phyloP scores from a whole-genome alignment of 805 yeast species.

The Hanseniaspora singularis region DNA sequence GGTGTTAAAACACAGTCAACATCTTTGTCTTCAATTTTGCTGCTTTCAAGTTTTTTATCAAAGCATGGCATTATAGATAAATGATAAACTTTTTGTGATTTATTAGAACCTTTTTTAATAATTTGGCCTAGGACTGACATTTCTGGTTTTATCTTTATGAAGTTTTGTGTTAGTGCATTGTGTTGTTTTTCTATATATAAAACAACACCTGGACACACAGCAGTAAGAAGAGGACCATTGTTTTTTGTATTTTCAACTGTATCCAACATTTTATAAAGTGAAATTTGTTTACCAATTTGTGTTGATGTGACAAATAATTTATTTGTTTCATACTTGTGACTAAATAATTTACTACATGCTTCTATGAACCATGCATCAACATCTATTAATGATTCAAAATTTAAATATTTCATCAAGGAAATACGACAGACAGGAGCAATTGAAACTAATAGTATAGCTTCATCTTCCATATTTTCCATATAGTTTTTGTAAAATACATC shows the following conservation, averaged over 20 bases:
- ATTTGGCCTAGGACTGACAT: conserved; percentile 85
- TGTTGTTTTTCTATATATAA: conserved; percentile 92
- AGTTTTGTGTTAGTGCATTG: conserved; percentile 59
- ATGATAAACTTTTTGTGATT: conserved; percentile 52
- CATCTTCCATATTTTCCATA: conserved; percentile 22
- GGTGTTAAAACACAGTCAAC: conserved; percentile 95
- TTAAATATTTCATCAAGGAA: conserved; percentile 59
- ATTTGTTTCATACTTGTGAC: conserved; percentile 49
- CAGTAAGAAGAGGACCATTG: conserved; percentile 45
- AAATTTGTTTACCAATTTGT: conserved; percentile 63
- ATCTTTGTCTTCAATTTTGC: conserved; percentile 66
- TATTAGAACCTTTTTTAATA: conserved; percentile 35
- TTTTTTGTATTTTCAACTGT: conserved; percentile 17
- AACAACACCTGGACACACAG: conserved; percentile 94
- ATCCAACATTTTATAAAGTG: conserved; percentile 42
- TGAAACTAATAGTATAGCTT: conserved; percentile 53
- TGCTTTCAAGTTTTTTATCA: conserved; percentile 86
- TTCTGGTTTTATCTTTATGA: conserved; percentile 73
- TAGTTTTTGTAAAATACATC: conserved; percentile 58
- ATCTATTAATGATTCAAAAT: conserved; percentile 36
- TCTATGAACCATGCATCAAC: conserved; percentile 52
- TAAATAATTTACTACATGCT: conserved; percentile 35
- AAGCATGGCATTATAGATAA: conserved; percentile 91
- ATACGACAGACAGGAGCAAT: conserved; percentile 79
- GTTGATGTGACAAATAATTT: conserved; percentile 56